Conservation (phyloP, 345 rosid species). For the Aurinia saxatilis region DNA sequence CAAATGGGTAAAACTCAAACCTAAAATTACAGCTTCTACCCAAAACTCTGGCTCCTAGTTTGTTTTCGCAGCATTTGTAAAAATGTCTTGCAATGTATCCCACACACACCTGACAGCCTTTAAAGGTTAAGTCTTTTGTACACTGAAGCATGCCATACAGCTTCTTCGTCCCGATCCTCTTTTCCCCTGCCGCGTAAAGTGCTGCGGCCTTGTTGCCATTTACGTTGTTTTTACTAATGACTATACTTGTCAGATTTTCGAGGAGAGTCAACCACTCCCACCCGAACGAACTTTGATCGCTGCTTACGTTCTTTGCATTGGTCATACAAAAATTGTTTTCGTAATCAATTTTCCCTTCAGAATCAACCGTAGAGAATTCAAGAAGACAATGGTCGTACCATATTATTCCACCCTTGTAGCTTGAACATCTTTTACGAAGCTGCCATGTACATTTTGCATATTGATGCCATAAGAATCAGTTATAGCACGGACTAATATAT, state of each 20-base stretch:
- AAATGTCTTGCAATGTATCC: constrained; percentile 5
- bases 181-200: constrained; percentile 30
- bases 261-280: too few species aligned
- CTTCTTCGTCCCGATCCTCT: constrained; percentile 1
- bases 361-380: constrained; percentile 28
- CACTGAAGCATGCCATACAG: constrained; percentile 32
- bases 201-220: not conserved
- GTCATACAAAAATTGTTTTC: constrained; percentile 5
- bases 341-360: constrained; percentile 35
- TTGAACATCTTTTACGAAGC: constrained; percentile 30
- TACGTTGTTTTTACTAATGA: not conserved
- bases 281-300: too few species aligned
- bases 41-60: constrained; percentile 9
- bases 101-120: constrained; percentile 17
- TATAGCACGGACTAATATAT: too few species aligned
- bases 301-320: too few species aligned
- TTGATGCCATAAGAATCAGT: not conserved
- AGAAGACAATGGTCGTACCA: constrained; percentile 49
- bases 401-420: constrained; percentile 29
- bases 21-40: constrained; percentile 32
- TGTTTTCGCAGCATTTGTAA: not conserved
- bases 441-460: not conserved
- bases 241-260: constrained; percentile 9
- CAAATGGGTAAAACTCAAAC: constrained; percentile 15
- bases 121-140: too few species aligned